Evolutionary conservation across 495 filamentous ascomycete species (phyloP).

Genomic region (Tuber aestivum): DNA sequence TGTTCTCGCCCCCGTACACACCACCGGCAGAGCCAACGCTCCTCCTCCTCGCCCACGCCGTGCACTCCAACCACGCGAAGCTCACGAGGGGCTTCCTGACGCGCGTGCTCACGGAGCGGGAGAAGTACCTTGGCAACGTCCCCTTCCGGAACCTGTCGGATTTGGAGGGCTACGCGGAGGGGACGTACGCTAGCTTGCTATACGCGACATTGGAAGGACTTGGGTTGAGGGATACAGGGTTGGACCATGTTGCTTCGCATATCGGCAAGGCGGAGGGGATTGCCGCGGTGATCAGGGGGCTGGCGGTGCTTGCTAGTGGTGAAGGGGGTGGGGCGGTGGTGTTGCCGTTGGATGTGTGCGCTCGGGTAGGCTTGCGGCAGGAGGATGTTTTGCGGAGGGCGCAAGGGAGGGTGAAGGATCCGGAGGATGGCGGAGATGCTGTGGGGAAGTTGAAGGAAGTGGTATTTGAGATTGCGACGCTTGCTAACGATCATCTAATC

Average conservation of each 20-base stretch:
- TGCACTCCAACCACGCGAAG: constrained; percentile 42
- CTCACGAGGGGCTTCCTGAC: constrained; percentile 65
- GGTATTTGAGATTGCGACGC: constrained; percentile 83
- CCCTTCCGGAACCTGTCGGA: constrained; percentile 64
- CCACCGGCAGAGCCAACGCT: constrained; percentile 80
- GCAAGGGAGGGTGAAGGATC: constrained; percentile 54
- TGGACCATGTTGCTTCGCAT: constrained; percentile 88
- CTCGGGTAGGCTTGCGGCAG: constrained; percentile 67
- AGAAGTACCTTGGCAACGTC: constrained; percentile 74
- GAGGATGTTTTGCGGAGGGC: constrained; percentile 84
- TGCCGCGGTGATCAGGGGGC: constrained; percentile 69
- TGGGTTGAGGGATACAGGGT: constrained; percentile 69
- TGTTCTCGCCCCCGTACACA: background rate
- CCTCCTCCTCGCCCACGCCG: constrained; percentile 67
- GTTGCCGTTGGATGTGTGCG: constrained; percentile 86
- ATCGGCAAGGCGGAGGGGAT: constrained; percentile 92
- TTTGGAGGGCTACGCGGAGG: constrained; percentile 84
- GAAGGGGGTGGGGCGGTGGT: constrained; percentile 59
- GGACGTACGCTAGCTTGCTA: constrained; percentile 87
- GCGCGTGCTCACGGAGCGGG: constrained; percentile 59
- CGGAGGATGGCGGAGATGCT: constrained; percentile 58
- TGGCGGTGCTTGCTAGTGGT: constrained; percentile 78
- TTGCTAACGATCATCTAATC: constrained; percentile 90
- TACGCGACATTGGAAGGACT: constrained; percentile 78
- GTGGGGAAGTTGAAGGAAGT: constrained; percentile 45